A percentile compares a stretch with the other conserved stretches of the same genome.
These are phyloP conservation scores for Zostera marina DNA, from an alignment of 116 monocot species.

Conservation along the genomic window DNA sequence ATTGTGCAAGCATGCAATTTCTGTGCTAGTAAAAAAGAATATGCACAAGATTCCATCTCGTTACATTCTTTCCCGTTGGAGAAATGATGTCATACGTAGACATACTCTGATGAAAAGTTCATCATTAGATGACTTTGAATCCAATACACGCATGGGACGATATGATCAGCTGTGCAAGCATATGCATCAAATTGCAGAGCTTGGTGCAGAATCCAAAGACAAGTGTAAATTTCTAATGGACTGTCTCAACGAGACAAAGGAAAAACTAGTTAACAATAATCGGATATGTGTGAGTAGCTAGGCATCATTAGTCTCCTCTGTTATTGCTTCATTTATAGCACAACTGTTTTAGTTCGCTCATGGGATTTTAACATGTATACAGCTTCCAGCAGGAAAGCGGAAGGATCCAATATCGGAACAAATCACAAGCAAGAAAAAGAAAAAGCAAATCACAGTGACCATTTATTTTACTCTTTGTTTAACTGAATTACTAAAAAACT, in stretches of 20 bases:
- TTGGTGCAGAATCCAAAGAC: constrained; percentile 16
- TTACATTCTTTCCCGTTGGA: constrained; percentile 23
- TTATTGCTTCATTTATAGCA: neutral
- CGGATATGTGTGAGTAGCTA: constrained; percentile 2
- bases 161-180: constrained; percentile 15
- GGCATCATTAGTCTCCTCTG: too few relatives aligned
- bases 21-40: constrained; percentile 12
- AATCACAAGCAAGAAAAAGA: constrained; percentile 15
- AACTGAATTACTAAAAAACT: neutral
- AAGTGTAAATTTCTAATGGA: constrained; percentile 11
- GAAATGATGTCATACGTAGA: constrained; percentile 15
- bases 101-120: constrained; percentile 5
- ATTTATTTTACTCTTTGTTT: neutral
- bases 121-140: constrained; percentile 3
- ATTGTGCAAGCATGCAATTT: constrained; percentile 17
- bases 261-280: constrained; percentile 14
- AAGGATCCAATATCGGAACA: constrained; percentile 16
- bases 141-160: constrained; percentile 8
- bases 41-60: constrained; percentile 21
- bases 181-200: constrained; percentile 10
- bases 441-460: constrained; percentile 22
- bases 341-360: neutral
- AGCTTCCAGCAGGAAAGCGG: constrained; percentile 7
- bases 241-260: constrained; percentile 9
- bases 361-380: neutral